These are phyloP conservation scores for Serpula lacrymans DNA, from an alignment of 768 basidiomycete species.

Conservation along the genomic window DNA sequence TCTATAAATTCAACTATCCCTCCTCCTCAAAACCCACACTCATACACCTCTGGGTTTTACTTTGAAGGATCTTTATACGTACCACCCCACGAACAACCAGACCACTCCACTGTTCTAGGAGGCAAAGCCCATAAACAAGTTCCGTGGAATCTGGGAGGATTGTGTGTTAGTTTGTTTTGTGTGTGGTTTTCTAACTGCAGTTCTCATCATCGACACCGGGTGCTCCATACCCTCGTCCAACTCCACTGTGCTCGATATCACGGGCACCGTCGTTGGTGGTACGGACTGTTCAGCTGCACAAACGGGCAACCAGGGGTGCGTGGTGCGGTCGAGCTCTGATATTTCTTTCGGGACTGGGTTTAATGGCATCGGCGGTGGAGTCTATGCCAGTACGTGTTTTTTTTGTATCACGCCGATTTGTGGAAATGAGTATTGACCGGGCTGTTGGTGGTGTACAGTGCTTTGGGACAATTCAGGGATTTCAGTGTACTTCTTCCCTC, in stretches of 20 bases:
- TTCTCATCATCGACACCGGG: too few species aligned
- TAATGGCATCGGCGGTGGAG: slow-evolving; percentile 82
- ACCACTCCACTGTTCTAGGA: too few species aligned
- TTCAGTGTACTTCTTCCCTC: slow-evolving; percentile 78
- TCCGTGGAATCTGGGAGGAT: too few species aligned
- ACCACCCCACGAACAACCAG: too few species aligned
- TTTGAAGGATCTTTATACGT: too few species aligned
- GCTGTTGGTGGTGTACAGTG: slow-evolving; percentile 42
- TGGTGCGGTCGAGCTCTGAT: slow-evolving; percentile 55
- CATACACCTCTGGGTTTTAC: too few species aligned
- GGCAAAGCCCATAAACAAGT: too few species aligned
- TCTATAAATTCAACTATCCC: too few species aligned
- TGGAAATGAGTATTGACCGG: too few species aligned
- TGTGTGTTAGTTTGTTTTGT: too few species aligned
- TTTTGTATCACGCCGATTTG: slow-evolving; percentile 2
- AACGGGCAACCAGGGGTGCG: slow-evolving; percentile 81
- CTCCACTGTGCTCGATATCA: slow-evolving; percentile 46
- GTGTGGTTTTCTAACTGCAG: too few species aligned
- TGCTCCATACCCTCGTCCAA: slow-evolving; percentile 57
- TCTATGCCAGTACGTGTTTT: slow-evolving; percentile 75
- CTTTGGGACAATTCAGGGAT: slow-evolving; percentile 77
- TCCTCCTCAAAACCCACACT: too few species aligned
- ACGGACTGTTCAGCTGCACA: slow-evolving; percentile 68
- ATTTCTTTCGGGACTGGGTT: slow-evolving; percentile 83
- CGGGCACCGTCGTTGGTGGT: slow-evolving; percentile 63